These are phyloP conservation scores for Striga hermonthica DNA, from an alignment of 305 asterid species.

Conservation along the genomic window DNA sequence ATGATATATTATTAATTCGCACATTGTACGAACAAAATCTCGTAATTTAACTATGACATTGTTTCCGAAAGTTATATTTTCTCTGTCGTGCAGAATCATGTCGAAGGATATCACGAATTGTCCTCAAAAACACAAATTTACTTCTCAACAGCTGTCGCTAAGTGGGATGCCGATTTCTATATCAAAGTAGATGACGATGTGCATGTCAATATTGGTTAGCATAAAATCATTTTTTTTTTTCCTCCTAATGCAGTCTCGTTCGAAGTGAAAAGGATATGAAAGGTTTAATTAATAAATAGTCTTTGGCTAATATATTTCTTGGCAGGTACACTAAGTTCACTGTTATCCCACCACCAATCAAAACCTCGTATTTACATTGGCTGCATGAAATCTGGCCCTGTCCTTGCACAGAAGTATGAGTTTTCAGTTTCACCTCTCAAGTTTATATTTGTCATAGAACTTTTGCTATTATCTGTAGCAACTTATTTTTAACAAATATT, in stretches of 20 bases:
- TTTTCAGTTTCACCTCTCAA: not conserved
- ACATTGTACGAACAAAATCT: too few relatives aligned
- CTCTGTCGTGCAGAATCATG: constrained; percentile 59
- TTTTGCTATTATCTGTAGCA: too few relatives aligned
- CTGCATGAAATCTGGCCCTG: constrained; percentile 97
- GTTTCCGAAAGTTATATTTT: too few relatives aligned
- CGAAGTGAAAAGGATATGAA: not conserved
- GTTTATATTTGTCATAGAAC: not conserved
- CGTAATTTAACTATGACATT: too few relatives aligned
- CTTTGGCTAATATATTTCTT: not conserved
- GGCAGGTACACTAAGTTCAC: not conserved
- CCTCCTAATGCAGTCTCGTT: not conserved
- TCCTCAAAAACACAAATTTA: constrained; percentile 86
- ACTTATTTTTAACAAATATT: not conserved
- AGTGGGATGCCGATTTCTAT: constrained; percentile 96
- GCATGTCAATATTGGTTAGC: constrained; percentile 85
- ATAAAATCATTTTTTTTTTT: not conserved
- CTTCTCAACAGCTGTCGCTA: constrained; percentile 70
- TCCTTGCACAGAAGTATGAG: constrained; percentile 76
- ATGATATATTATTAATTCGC: too few relatives aligned
- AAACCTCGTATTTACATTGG: constrained; percentile 85
- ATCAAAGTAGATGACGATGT: constrained; percentile 97
- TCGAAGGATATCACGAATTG: constrained; percentile 93
- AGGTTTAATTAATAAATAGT: not conserved
- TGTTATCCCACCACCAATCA: constrained; percentile 39